Conservation (phyloP, 208 protist genomes). For the Crithidia brevicula region DNA sequence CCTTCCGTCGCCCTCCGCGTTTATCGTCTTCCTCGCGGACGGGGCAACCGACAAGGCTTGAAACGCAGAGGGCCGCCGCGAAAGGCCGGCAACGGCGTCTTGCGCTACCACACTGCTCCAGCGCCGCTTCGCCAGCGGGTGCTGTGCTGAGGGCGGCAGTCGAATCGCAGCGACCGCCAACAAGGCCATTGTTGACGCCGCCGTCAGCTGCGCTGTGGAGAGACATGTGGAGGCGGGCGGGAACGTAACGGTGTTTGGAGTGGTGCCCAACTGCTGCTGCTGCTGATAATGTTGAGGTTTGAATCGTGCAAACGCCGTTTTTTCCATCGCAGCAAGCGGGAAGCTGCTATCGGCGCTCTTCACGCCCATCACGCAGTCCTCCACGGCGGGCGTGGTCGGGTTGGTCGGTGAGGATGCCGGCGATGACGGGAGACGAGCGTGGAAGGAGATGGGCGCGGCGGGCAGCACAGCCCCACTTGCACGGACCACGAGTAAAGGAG, state of each 20-base stretch:
- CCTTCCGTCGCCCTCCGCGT: too few species aligned
- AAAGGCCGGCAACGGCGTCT: neutral
- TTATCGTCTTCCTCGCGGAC: neutral
- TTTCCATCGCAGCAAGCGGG: neutral
- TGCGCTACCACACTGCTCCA: slow-evolving; percentile 10
- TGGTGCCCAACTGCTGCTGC: slow-evolving; percentile 6
- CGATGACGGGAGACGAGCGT: neutral
- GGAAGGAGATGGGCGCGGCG: neutral
- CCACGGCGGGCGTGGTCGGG: neutral
- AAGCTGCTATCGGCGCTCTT: neutral
- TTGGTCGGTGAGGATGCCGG: neutral
- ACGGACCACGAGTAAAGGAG: neutral
- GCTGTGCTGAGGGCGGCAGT: neutral
- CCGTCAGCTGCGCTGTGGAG: neutral
- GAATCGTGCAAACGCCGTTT: neutral
- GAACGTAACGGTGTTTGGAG: too few species aligned
- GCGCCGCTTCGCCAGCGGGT: slow-evolving; percentile 13
- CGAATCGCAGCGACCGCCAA: neutral
- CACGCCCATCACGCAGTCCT: slow-evolving; percentile 6
- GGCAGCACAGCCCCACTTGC: neutral
- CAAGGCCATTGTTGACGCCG: neutral
- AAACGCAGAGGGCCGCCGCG: neutral
- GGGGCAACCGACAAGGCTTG: neutral
- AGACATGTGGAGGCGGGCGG: too few species aligned
- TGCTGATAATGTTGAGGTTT: neutral